Evolutionary conservation across 2,329 filamentous ascomycete genomes (phyloP).

Genomic region (Cytospora piceae): DNA sequence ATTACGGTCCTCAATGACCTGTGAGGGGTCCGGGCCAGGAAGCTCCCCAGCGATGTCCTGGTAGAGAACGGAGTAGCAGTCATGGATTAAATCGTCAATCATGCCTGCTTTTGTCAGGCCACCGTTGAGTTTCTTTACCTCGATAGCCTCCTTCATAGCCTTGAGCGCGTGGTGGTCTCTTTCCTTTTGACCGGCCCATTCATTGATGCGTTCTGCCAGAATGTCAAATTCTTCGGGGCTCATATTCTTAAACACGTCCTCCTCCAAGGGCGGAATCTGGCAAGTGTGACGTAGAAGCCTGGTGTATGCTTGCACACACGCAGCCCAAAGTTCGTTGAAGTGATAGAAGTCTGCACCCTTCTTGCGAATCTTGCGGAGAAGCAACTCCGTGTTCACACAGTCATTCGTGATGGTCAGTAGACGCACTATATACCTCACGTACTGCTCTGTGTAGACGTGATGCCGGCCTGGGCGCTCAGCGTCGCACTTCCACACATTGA

Average conservation of each 20-base stretch:
- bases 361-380: conserved; percentile 79
- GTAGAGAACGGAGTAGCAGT: conserved; percentile 82
- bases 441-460: conserved; percentile 88
- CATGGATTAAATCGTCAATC: conserved; percentile 92
- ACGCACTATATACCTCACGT: conserved; percentile 79
- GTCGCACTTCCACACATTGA: conserved; percentile 95
- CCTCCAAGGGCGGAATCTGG: conserved; percentile 49
- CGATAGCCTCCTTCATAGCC: conserved; percentile 61
- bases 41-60: conserved; percentile 65
- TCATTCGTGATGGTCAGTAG: conserved; percentile 77
- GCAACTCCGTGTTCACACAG: conserved; percentile 72
- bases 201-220: conserved; percentile 55
- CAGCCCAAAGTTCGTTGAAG: conserved; percentile 63
- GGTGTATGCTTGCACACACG: conserved; percentile 57
- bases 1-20: conserved; percentile 50
- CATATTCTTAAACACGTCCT: conserved; percentile 60
- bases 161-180: conserved; percentile 50
- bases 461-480: conserved; percentile 82
- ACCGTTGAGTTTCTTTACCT: conserved; percentile 75
- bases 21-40: conserved; percentile 52
- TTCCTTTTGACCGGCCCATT: conserved; percentile 53
- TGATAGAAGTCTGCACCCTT: conserved; percentile 77
- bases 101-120: conserved; percentile 81
- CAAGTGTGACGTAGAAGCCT: conserved; percentile 56
- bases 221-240: conserved; percentile 62